Base-by-base conservation (phyloP, 1,139 yeast genomes). In the Candida sanyaensis region DNA sequence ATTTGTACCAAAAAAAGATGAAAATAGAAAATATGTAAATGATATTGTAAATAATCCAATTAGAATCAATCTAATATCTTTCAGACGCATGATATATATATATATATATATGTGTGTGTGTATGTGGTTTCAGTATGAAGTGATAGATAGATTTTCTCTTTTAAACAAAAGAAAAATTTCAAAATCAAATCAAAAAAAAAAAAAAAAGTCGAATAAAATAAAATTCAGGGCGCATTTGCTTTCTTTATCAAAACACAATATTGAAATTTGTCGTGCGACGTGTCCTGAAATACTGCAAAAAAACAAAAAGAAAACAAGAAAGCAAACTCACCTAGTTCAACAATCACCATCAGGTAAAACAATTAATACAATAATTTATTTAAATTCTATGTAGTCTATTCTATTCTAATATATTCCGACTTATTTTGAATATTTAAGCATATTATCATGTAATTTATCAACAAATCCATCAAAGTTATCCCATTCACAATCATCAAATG, bases 401-500 rank as follows among this genome's bases (percentile, higher is more conserved):
- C 11, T 34, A 21, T 8, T 9, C 24, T 21, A 9, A 10, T 23
- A n/a, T n/a, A n/a, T n/a, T n/a, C n/a, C n/a, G n/a, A n/a, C n/a
- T 29, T 36, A 36, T 24, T 36, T 7, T 13, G 46, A 44, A 36
- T 40, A 52, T 13, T 56, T 55, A 30, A 66, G 38, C 44, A 66
- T 44, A 48, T 65, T 65, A n/a, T 48, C 47, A 41, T 49, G 60
- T 21, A 69, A 60, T 5, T 46, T 46, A 0, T 39, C 54, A 4
- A 66, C 55, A 12, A 65, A 55, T 1, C 47, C 51, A 44, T 69
- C 70, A 43, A 68, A 66, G 32, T 64, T 60, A 0, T 60, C 65
- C 24, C 49, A 53, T 6, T 54, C 59, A 3, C 53, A 33, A 45
- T 65, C 68, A 3, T 59, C 64, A 47, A 61, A 66, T 6, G 58